These are phyloP conservation scores for Pseudonitzschia multiseries DNA, from an alignment of 108 stramenopile species.

Conservation along the genomic window DNA sequence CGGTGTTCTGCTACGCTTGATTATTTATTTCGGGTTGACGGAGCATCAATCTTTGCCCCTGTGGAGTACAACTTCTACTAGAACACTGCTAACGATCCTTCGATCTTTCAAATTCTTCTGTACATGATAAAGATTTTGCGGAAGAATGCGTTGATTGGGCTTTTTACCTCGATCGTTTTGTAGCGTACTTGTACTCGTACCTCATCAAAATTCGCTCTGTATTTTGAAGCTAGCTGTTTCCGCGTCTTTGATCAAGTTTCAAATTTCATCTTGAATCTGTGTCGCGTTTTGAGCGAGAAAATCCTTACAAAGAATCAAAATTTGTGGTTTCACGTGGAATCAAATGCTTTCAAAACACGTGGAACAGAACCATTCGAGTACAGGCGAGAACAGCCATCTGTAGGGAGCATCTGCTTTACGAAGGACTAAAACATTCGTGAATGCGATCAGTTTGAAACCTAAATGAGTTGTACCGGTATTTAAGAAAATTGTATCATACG, in stretches of 20 bases:
- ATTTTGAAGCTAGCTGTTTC: neutral
- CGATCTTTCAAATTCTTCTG: no score
- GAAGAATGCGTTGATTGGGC: slow-evolving; percentile 2
- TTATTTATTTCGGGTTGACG: neutral
- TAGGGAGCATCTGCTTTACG: neutral
- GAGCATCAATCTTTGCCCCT: slow-evolving; percentile 10
- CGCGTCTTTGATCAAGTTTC: neutral
- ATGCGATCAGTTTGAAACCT: no score
- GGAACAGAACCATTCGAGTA: slow-evolving; percentile 4
- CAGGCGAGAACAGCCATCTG: neutral
- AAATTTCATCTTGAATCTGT: slow-evolving; percentile 1
- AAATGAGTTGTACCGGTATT: no score
- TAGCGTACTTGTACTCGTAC: neutral
- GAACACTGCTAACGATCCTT: no score
- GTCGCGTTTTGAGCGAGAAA: neutral
- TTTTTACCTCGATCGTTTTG: neutral
- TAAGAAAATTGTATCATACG: no score
- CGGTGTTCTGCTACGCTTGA: neutral
- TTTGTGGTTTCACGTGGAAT: slow-evolving; percentile 1
- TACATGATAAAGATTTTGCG: no score
- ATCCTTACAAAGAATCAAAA: neutral
- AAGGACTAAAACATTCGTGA: no score
- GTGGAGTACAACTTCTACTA: slow-evolving; percentile 9
- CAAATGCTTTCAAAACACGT: neutral
- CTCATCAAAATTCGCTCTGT: neutral